phyloP scores from a whole-genome alignment of 2,329 filamentous ascomycete species.

The Plenodomus tracheiphilus region DNA sequence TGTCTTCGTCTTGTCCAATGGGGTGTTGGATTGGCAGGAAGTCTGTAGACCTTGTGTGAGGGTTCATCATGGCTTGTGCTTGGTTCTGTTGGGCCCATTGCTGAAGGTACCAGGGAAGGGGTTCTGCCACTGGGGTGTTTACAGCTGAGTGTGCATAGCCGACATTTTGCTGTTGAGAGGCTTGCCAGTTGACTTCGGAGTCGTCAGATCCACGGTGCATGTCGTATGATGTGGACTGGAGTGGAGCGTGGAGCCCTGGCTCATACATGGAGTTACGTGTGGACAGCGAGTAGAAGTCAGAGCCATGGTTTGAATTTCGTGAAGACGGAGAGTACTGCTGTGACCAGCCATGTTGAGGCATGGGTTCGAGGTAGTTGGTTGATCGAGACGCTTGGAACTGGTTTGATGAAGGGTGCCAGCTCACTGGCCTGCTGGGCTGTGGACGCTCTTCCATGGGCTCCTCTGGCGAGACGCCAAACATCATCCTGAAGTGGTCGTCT shows the following conservation, averaged over 20 bases:
- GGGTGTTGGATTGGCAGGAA: conserved; percentile 57
- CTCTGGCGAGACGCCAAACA: conserved; percentile 43
- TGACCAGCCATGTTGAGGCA: conserved; percentile 33
- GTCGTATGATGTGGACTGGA: conserved; percentile 17
- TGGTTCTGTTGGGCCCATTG: conserved; percentile 44
- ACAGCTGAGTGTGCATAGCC: conserved; percentile 32
- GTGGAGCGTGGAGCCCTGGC: conserved; percentile 15
- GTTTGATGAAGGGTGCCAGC: conserved; percentile 73
- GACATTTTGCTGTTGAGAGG: conserved; percentile 20
- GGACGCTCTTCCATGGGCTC: conserved; percentile 27
- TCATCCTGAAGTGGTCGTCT: conserved; percentile 48
- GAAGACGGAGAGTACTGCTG: conserved; percentile 26
- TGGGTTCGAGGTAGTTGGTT: conserved; percentile 26
- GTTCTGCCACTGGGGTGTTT: conserved; percentile 36
- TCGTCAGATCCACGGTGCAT: conserved; percentile 27
- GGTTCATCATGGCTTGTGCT: conserved; percentile 19
- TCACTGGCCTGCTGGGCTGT: conserved; percentile 60
- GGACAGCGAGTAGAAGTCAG: conserved; percentile 43
- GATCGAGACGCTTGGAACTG: conserved; percentile 33
- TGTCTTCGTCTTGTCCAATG: conserved; percentile 54
- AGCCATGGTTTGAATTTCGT: conserved; percentile 31
- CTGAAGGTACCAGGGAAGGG: conserved; percentile 43
- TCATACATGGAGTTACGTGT: conserved; percentile 38
- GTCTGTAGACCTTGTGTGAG: conserved; percentile 40
- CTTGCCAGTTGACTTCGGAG: conserved; percentile 34